These are phyloP conservation scores for Kitagawia praeruptora DNA, from an alignment of 129 eudicot species.

Conservation along the genomic window DNA sequence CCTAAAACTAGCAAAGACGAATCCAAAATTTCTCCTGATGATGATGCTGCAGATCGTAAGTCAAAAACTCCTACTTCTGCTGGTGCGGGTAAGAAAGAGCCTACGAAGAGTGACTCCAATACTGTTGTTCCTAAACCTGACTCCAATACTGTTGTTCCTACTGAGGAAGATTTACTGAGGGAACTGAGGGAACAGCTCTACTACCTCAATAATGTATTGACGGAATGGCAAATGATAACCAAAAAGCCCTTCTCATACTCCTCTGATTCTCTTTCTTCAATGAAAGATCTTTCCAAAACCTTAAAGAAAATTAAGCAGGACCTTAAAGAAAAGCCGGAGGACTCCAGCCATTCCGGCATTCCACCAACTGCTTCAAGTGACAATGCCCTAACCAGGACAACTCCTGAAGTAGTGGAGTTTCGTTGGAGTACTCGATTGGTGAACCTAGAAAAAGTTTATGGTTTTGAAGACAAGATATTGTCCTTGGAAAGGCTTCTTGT, in stretches of 20 bases:
- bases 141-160: neutral
- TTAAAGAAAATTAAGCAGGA: slow-evolving; percentile 28
- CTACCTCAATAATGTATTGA: slow-evolving; percentile 28
- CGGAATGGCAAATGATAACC: slow-evolving; percentile 25
- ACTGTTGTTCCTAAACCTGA: neutral
- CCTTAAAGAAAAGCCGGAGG: slow-evolving; percentile 2
- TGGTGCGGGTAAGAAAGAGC: neutral
- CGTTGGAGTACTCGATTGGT: slow-evolving; percentile 34
- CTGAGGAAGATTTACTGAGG: slow-evolving; percentile 14
- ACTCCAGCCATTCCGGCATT: neutral
- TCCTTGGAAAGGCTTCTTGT: slow-evolving; percentile 33
- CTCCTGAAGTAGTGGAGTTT: neutral
- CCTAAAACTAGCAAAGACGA: neutral
- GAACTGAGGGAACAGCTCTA: slow-evolving; percentile 36
- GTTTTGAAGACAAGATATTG: slow-evolving; percentile 19
- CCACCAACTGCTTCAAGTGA: neutral
- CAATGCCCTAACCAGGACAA: neutral
- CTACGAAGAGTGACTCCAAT: neutral
- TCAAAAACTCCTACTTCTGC: neutral
- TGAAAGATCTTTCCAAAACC: slow-evolving; percentile 16
- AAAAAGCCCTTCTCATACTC: slow-evolving; percentile 13
- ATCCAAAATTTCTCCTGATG: neutral
- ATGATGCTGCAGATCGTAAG: neutral
- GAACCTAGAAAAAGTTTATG: slow-evolving; percentile 20
- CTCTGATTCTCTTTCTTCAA: neutral